Conservation (phyloP, 129 eudicot genomes). For the Pulicaria dysenterica region DNA sequence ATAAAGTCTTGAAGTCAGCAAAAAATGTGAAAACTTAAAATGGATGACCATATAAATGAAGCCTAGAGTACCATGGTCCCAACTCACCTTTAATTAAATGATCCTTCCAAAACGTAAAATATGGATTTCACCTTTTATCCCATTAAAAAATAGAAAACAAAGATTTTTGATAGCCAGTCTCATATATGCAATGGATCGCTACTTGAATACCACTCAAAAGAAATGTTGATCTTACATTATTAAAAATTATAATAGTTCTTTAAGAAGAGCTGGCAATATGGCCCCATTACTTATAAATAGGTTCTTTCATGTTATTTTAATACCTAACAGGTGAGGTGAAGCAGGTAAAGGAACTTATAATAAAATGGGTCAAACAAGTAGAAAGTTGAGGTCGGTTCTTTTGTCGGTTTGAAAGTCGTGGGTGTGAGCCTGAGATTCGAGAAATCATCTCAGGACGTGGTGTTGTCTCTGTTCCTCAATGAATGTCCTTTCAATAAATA, state of each 20-base stretch:
- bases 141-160: background rate
- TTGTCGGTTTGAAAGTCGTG: too few species aligned
- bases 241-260: background rate
- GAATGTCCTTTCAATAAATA: too few species aligned
- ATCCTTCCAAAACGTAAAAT: conserved; percentile 14
- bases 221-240: background rate
- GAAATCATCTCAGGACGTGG: too few species aligned
- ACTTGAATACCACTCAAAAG: background rate
- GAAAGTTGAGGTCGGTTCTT: too few species aligned
- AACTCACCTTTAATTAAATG: background rate
- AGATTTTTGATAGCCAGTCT: background rate
- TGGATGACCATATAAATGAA: conserved; percentile 1
- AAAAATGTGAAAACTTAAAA: background rate
- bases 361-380: too few species aligned
- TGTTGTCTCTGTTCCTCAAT: too few species aligned
- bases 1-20: conserved; percentile 2
- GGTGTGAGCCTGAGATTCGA: too few species aligned
- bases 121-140: conserved; percentile 12
- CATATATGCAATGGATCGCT: conserved; percentile 15
- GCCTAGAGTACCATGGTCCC: background rate
- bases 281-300: background rate
- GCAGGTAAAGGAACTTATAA: too few species aligned
- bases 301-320: background rate
- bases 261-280: background rate
- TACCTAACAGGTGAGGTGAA: background rate